Base-by-base conservation (phyloP, 2,329 filamentous ascomycete genomes). In the Hypoxylon sp. region DNA sequence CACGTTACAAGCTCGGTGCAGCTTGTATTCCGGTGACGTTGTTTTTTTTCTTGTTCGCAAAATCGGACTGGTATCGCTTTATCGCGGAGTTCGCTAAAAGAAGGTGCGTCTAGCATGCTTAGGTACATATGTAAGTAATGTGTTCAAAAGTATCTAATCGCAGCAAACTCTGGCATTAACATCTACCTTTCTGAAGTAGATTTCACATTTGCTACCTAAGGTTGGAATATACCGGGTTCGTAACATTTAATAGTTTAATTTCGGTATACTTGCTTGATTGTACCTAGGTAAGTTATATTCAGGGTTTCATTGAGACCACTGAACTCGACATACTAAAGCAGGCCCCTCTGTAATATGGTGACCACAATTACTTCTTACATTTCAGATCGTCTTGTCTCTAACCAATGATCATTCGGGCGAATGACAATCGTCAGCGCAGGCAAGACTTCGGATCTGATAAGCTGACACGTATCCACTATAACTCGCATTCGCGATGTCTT, bases 401-500 rank as follows among this genome's bases (percentile, higher is more conserved):
- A 15, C 24, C n/a, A 49, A 46, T 30, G 24, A n/a, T 55, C 46
- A 65, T 20, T 59, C 11, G 56, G n/a, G 10, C 48, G 26, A 15
- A 24, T 56, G 28, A n/a, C 37, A 50, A 59, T 56, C 56, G 55
- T 65, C 55, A 62, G 55, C 58, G 28, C 32, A 49, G 37, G 22
- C 22, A 6, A 32, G 39, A 55, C 22, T 32, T 59, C 51, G 48
- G 62, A 65, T 65, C 62, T 59, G 58, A 65, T 65, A 65, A 65
- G 53, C 28, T 10, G 44, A 28, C 24, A 17, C 37, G 24, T 26
- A n/a, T 8, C 52, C 28, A 26, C 6, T 50, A 28, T 26, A 28
- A 49, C 50, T 68, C 62, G 65, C 62, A 62, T 65, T 68, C 62
- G 62, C 56, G 32, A 60, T 50, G 39, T 30, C 47, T 30, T 20